Conservation (phyloP, 2,329 filamentous ascomycete genomes). For the Colletotrichum sp. region DNA sequence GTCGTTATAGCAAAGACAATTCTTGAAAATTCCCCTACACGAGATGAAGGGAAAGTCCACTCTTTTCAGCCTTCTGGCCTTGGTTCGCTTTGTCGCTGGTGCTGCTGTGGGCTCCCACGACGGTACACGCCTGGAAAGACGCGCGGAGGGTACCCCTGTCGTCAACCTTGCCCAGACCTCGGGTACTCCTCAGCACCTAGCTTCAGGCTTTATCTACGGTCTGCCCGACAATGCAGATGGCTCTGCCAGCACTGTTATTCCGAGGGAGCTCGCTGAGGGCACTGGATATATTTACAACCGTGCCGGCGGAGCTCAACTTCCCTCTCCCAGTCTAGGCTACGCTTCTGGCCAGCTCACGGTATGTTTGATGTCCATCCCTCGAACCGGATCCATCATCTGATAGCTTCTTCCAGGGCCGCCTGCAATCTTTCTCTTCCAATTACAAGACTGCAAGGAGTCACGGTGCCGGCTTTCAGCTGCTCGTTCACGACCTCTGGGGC, state of each 20-base stretch:
- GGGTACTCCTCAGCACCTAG: not conserved
- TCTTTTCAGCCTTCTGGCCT: not conserved
- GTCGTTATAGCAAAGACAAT: not conserved
- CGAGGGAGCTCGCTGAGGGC: accelerated
- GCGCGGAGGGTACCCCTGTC: not conserved
- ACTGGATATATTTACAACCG: not conserved
- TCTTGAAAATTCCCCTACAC: not conserved
- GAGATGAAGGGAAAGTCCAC: not conserved
- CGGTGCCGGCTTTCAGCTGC: not conserved
- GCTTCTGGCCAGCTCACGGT: not conserved
- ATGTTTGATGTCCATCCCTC: not conserved
- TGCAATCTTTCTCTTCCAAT: not conserved
- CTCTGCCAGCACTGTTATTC: not conserved
- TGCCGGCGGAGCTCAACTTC: not conserved
- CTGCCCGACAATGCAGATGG: not conserved
- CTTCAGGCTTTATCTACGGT: not conserved
- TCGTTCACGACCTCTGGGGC: conserved; percentile 15
- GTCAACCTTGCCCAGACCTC: not conserved
- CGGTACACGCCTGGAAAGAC: not conserved
- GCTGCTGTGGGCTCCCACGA: not conserved
- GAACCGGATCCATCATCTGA: not conserved
- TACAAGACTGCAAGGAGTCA: not conserved
- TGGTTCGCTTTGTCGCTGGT: not conserved
- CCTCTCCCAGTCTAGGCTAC: not conserved
- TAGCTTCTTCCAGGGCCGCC: not conserved